Conservation (phyloP, 176 grass and related monocot genomes). For the Cocos nucifera region DNA sequence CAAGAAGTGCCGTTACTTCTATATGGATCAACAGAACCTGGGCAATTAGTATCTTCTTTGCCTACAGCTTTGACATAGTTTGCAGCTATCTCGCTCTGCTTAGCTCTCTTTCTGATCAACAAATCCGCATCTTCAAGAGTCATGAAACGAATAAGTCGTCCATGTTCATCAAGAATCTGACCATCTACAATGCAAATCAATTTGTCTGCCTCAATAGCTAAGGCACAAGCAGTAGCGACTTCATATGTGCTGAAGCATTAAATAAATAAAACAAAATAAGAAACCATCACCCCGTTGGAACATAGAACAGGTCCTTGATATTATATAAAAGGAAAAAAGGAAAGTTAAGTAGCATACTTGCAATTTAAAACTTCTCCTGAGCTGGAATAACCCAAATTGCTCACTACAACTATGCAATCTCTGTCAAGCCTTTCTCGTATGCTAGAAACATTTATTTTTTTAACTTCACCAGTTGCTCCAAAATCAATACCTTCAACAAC, state of each 20-base stretch:
- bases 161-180: slow-evolving; percentile 29
- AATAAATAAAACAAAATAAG: not conserved
- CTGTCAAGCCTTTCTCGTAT: slow-evolving; percentile 41
- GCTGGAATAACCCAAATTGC: slow-evolving; percentile 51
- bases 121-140: slow-evolving; percentile 38
- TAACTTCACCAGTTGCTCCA: slow-evolving; percentile 87
- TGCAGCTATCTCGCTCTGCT: slow-evolving; percentile 40
- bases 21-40: slow-evolving; percentile 3
- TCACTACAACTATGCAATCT: slow-evolving; percentile 41
- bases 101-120: slow-evolving; percentile 39
- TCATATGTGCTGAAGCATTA: slow-evolving; percentile 33
- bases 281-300: not conserved
- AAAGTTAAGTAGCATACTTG: slow-evolving; percentile 30
- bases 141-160: slow-evolving; percentile 36
- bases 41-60: slow-evolving; percentile 8
- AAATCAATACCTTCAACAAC: slow-evolving; percentile 56
- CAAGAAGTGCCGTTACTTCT: not conserved
- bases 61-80: slow-evolving; percentile 32
- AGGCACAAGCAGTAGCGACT: slow-evolving; percentile 47
- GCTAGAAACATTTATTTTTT: slow-evolving; percentile 71
- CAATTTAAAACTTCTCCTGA: slow-evolving; percentile 46
- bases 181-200: slow-evolving; percentile 47
- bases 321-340: not conserved
- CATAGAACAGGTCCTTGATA: not conserved
- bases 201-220: slow-evolving; percentile 41